Evolutionary conservation across 208 protist species (phyloP).

Genomic region (Kentomonas sorsogonicus): DNA sequence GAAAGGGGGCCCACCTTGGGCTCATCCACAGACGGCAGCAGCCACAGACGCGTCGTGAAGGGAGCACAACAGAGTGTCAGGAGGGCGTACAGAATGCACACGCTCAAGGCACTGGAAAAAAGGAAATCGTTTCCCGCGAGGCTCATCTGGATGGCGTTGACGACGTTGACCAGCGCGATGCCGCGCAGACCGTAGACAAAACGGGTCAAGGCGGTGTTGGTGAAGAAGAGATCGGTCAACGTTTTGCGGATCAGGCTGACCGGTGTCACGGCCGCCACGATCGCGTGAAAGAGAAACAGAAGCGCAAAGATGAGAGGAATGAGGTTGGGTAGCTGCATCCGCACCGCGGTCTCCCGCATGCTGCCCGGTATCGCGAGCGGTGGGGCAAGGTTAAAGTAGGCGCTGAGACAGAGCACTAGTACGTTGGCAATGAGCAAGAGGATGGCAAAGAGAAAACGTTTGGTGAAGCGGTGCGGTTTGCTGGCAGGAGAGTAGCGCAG

Average conservation of each 20-base stretch:
- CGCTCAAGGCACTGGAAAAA: constrained; percentile 35
- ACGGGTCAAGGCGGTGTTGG: constrained; percentile 46
- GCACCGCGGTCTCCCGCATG: constrained; percentile 23
- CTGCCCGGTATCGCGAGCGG: constrained; percentile 12
- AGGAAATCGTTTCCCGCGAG: constrained; percentile 67
- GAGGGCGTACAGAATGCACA: constrained; percentile 50
- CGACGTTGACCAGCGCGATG: constrained; percentile 60
- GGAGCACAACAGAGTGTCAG: constrained; percentile 52
- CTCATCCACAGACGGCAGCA: constrained; percentile 72
- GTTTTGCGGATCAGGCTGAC: constrained; percentile 47
- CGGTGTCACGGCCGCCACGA: constrained; percentile 31
- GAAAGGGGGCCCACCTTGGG: constrained; percentile 47
- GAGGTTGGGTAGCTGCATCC: constrained; percentile 48
- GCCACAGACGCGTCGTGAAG: constrained; percentile 73
- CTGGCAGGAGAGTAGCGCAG: constrained; percentile 44
- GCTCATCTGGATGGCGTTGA: constrained; percentile 68
- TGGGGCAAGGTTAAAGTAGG: constrained; percentile 33
- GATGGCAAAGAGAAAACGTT: constrained; percentile 40
- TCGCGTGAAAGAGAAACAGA: constrained; percentile 52
- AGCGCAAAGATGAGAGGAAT: constrained; percentile 43
- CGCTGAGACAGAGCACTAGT: constrained; percentile 28
- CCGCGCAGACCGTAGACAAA: constrained; percentile 67
- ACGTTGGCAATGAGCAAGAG: constrained; percentile 45
- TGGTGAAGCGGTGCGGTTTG: constrained; percentile 31
- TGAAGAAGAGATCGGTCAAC: constrained; percentile 59